These are phyloP conservation scores for Backusella tuberculispora DNA, from an alignment of 192 early-diverging fungal species.

Conservation along the genomic window DNA sequence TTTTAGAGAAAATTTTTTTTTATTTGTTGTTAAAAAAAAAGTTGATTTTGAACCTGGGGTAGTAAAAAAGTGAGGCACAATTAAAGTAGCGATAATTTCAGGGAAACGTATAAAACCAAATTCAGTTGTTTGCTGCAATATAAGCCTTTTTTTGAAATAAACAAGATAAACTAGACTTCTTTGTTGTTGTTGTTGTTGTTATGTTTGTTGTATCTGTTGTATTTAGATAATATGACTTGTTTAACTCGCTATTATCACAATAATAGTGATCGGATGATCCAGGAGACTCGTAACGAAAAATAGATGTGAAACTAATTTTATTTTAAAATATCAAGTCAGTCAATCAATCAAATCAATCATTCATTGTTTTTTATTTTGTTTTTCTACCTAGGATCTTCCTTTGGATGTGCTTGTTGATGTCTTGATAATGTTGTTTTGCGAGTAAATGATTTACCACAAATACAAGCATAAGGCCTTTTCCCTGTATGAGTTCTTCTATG, in stretches of 20 bases:
- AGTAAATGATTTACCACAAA: constrained; percentile 76
- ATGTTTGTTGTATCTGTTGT: not conserved
- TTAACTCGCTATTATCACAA: constrained; percentile 17
- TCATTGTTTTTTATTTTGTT: not conserved
- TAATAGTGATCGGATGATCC: constrained; percentile 15
- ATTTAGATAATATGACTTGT: constrained; percentile 16
- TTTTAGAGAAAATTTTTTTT: constrained; percentile 12
- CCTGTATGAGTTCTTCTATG: constrained; percentile 34
- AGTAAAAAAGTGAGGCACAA: not conserved
- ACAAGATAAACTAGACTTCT: not conserved
- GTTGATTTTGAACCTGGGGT: not conserved
- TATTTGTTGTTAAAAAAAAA: constrained; percentile 2
- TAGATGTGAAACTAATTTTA: constrained; percentile 3
- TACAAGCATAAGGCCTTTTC: constrained; percentile 40
- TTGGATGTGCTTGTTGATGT: constrained; percentile 54
- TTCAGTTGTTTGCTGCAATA: not conserved
- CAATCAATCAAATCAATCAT: not conserved
- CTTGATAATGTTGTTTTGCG: constrained; percentile 65
- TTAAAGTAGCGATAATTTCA: not conserved
- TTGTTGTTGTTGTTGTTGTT: no score
- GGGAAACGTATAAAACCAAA: no score
- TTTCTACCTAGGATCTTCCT: not conserved
- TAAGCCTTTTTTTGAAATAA: constrained; percentile 14
- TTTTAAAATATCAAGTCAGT: not conserved
- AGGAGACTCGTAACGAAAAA: constrained; percentile 15